Evolutionary conservation across 1,139 yeast species (phyloP).

Genomic region (Saccharomyces hybrid): DNA sequence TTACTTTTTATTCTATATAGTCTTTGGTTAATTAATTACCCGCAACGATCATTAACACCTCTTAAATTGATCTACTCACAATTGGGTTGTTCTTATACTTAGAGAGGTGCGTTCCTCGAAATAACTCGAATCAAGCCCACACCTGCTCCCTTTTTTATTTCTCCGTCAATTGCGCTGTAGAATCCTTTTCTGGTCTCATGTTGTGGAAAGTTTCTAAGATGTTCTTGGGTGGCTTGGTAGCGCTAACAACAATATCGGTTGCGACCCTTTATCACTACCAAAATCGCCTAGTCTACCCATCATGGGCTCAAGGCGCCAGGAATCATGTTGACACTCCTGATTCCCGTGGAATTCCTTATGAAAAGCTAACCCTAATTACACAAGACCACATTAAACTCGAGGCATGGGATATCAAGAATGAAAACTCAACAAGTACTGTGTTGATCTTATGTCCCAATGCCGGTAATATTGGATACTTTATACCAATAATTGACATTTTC

Average conservation of each 20-base stretch:
- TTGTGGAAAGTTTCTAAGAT: conserved; percentile 20
- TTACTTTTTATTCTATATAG: background rate
- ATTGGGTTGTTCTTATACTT: background rate
- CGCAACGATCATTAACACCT: background rate
- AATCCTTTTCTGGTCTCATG: conserved; percentile 5
- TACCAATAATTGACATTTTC: conserved; percentile 73
- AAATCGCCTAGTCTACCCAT: conserved; percentile 67
- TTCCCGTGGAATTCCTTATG: conserved; percentile 59
- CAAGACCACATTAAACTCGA: conserved; percentile 55
- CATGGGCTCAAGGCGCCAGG: conserved; percentile 71
- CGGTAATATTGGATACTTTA: conserved; percentile 89
- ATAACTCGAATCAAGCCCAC: background rate
- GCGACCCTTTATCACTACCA: conserved; percentile 63
- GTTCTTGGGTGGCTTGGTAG: conserved; percentile 27
- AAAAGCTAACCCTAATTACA: conserved; percentile 53
- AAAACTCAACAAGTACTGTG: conserved; percentile 52
- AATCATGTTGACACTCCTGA: conserved; percentile 74
- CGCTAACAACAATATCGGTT: conserved; percentile 35
- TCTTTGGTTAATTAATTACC: background rate
- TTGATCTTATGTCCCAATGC: conserved; percentile 86
- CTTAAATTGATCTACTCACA: background rate
- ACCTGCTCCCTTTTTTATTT: background rate
- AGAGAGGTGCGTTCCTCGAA: background rate
- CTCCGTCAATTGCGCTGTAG: background rate
- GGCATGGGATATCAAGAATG: conserved; percentile 38